Conservation (phyloP, 495 filamentous ascomycete species). For the Beverwykella pulmonaria region DNA sequence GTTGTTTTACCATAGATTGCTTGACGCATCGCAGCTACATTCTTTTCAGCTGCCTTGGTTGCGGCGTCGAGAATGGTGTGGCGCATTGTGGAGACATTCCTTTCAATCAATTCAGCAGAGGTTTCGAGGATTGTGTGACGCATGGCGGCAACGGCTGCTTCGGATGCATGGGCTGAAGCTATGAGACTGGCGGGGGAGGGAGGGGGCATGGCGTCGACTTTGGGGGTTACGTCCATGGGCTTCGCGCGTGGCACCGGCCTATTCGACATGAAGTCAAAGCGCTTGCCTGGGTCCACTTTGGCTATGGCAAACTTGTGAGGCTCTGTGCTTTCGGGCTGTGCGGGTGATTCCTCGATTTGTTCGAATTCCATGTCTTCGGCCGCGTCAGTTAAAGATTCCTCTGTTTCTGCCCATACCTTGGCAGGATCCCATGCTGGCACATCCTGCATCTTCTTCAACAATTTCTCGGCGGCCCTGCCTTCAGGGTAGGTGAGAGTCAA, state of each 20-base stretch:
- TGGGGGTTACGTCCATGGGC: neutral
- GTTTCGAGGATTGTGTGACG: neutral
- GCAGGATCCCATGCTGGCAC: neutral
- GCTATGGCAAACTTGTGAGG: neutral
- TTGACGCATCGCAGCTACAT: neutral
- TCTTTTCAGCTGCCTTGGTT: neutral
- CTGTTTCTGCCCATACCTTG: neutral
- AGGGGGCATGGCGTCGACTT: too few relatives aligned
- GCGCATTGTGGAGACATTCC: conserved; percentile 1
- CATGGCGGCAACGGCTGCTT: neutral
- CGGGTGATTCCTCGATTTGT: neutral
- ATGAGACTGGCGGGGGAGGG: neutral
- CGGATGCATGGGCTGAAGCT: neutral
- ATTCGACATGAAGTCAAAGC: conserved; percentile 34
- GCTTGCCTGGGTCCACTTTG: conserved; percentile 8
- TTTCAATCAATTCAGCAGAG: neutral
- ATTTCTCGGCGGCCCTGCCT: neutral
- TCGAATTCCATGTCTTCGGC: neutral
- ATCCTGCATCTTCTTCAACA: conserved; percentile 14
- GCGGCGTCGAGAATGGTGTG: conserved; percentile 1
- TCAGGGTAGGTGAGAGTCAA: neutral
- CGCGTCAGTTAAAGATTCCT: neutral
- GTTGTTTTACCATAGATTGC: conserved; percentile 5
- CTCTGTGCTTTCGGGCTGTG: neutral
- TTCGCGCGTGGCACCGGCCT: conserved; percentile 12